Evolutionary conservation across 228 moss, liverwort and hornwort genomes (phyloP).

Genomic region (Sphagnum fallax): DNA sequence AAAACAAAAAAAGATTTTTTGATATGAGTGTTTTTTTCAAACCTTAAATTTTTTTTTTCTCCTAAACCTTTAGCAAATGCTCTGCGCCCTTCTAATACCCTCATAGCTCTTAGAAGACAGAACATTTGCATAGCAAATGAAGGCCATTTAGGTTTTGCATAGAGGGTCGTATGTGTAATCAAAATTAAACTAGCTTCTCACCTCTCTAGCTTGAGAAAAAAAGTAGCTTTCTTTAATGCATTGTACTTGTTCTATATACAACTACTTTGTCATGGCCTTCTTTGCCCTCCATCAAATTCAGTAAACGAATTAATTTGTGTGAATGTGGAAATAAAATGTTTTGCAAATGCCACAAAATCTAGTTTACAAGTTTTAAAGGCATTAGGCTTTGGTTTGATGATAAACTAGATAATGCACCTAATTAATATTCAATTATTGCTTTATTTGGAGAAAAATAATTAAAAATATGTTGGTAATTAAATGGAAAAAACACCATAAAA

Average conservation of each 20-base stretch:
- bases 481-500: too few relatives aligned
- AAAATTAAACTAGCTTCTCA: slow-evolving; percentile 2
- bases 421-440: neutral
- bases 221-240: slow-evolving; percentile 15
- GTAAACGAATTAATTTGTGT: neutral
- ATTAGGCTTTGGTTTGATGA: neutral
- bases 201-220: neutral
- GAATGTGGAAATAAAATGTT: neutral
- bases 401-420: slow-evolving; percentile 1
- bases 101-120: neutral
- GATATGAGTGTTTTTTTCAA: neutral
- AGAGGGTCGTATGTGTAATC: neutral
- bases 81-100: neutral
- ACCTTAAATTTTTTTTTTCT: neutral
- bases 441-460: slow-evolving; percentile 5
- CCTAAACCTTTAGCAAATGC: neutral
- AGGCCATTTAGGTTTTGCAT: neutral
- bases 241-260: slow-evolving; percentile 15
- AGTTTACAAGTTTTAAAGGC: neutral
- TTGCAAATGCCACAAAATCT: slow-evolving; percentile 1
- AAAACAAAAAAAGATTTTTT: neutral
- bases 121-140: neutral
- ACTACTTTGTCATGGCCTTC: slow-evolving; percentile 12
- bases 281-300: neutral
- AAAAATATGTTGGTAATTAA: slow-evolving; percentile 3